Evolutionary conservation across 345 rosid genomes (phyloP).

Genomic region (Rhodomyrtus tomentosa): DNA sequence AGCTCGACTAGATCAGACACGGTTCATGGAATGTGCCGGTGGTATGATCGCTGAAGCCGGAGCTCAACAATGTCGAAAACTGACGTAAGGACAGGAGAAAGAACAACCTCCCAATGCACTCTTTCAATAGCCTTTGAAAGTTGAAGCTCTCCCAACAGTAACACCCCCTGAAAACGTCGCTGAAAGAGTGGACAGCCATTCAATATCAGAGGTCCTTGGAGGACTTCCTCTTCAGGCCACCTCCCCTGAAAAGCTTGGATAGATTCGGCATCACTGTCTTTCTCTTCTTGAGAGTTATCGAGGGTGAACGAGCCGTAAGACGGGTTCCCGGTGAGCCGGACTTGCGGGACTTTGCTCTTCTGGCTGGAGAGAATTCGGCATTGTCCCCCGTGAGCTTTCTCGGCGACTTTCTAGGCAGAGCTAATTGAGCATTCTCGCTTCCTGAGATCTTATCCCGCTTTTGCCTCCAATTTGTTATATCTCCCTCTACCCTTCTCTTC

Average conservation of each 20-base stretch:
- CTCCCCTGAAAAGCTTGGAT: conserved; percentile 36
- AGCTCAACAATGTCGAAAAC: neutral
- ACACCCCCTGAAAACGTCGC: neutral
- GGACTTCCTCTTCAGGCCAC: neutral
- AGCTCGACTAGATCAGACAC: neutral
- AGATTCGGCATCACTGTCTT: conserved; percentile 44
- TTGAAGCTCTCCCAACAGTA: neutral
- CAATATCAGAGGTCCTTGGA: neutral
- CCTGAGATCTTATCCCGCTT: conserved; percentile 8
- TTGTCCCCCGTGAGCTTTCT: conserved; percentile 26
- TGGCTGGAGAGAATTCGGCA: conserved; percentile 23
- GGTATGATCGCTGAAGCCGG: neutral
- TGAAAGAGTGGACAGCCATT: neutral
- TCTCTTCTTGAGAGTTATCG: conserved; percentile 46
- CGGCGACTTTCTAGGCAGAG: conserved; percentile 20
- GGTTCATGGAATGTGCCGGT: neutral
- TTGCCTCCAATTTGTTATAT: conserved; percentile 27
- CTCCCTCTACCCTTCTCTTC: conserved; percentile 38
- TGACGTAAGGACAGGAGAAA: neutral
- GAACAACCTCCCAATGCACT: neutral
- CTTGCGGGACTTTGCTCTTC: conserved; percentile 23
- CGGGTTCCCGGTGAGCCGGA: conserved; percentile 36
- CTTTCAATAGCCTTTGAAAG: neutral
- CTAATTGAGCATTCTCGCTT: conserved; percentile 6
- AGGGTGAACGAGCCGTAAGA: conserved; percentile 18